Conservation (phyloP, 352 stramenopile species). For the Globisporangium echinulatum region DNA sequence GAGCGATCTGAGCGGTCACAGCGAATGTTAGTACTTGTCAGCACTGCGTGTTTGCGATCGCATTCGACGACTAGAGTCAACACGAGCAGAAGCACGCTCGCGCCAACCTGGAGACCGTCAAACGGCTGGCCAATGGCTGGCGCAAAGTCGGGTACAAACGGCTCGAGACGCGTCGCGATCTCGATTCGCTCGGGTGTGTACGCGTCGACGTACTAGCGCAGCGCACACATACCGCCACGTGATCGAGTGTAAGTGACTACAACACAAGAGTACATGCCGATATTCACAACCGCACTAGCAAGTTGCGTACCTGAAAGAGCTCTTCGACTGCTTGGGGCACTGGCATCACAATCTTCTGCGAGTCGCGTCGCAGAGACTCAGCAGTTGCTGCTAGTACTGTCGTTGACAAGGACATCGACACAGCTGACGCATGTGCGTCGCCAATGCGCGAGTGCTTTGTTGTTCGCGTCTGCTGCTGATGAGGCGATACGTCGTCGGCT, state of each 20-base stretch:
- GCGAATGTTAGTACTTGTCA: no score
- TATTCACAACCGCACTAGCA: neutral
- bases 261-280: neutral
- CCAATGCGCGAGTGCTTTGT: neutral
- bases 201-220: slow-evolving; percentile 47
- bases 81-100: no score
- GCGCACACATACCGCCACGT: no score
- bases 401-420: no score
- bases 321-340: slow-evolving; percentile 53
- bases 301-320: slow-evolving; percentile 42
- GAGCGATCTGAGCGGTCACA: slow-evolving; percentile 49
- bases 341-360: slow-evolving; percentile 21
- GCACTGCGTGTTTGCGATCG: no score
- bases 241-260: neutral
- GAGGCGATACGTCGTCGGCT: neutral
- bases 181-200: slow-evolving; percentile 89
- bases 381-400: no score
- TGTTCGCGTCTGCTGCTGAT: neutral
- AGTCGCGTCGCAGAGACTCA: no score
- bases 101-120: slow-evolving; percentile 55
- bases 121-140: slow-evolving; percentile 66
- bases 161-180: slow-evolving; percentile 87
- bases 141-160: slow-evolving; percentile 92
- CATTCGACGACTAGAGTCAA: neutral
- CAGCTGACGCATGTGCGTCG: neutral